phyloP scores from a whole-genome alignment of 139 green algal genomes.

The Prasinococcaceae sp. region DNA sequence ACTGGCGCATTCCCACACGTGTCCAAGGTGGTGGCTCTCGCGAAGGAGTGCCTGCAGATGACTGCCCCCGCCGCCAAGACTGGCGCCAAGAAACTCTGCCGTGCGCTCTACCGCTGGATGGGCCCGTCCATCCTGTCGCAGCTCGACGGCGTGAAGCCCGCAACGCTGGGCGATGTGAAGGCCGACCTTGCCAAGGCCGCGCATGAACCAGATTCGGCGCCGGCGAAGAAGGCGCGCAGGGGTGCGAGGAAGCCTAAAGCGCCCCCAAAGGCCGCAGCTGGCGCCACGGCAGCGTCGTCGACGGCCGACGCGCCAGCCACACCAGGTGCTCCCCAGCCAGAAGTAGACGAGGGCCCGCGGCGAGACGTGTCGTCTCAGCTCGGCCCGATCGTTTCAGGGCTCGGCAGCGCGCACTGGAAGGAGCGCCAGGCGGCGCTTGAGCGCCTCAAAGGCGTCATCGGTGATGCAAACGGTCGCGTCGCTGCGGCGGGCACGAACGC shows the following conservation, averaged over 20 bases:
- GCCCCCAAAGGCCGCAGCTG: background rate
- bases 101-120: slow-evolving; percentile 35
- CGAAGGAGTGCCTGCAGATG: slow-evolving; percentile 46
- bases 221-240: slow-evolving; percentile 42
- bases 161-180: too few species aligned
- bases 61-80: slow-evolving; percentile 48
- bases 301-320: background rate
- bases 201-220: too few species aligned
- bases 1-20: slow-evolving; percentile 8
- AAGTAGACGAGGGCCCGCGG: slow-evolving; percentile 11
- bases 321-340: background rate
- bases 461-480: background rate
- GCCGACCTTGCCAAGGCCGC: too few species aligned
- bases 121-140: slow-evolving; percentile 48
- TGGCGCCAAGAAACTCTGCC: slow-evolving; percentile 55
- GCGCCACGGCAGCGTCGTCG: background rate
- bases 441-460: slow-evolving; percentile 30
- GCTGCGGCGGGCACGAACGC: slow-evolving; percentile 28
- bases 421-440: slow-evolving; percentile 68
- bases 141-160: too few species aligned
- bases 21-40: slow-evolving; percentile 43
- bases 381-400: too few species aligned
- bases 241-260: background rate
- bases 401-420: slow-evolving; percentile 91
- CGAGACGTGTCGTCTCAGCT: too few species aligned